Percentiles rank a stretch among this genome's conserved stretches.
These are phyloP conservation scores for Lepidium aucheri DNA, from an alignment of 345 rosid species.

Conservation along the genomic window DNA sequence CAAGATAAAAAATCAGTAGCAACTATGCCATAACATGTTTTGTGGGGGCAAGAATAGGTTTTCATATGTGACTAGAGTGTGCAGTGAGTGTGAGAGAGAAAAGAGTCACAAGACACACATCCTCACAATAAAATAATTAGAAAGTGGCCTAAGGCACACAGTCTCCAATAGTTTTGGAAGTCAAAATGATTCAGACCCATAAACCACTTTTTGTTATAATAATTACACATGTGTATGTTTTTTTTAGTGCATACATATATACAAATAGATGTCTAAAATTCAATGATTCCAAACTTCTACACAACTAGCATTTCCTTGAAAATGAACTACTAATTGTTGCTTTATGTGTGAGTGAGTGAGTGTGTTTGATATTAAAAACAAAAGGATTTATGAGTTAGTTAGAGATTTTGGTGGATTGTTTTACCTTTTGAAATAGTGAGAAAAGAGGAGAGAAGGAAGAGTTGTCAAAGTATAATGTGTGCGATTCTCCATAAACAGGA, in stretches of 20 bases:
- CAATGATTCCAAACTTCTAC: conserved; percentile 14
- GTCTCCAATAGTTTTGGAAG: conserved; percentile 28
- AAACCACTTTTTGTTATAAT: not conserved
- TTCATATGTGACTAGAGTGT: conserved; percentile 22
- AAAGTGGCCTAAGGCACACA: conserved; percentile 24
- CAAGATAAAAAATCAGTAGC: conserved; percentile 15
- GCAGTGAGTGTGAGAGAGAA: conserved; percentile 13
- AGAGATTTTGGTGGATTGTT: conserved; percentile 4
- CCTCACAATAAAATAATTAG: not conserved
- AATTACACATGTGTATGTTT: conserved; percentile 11
- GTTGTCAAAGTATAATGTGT: conserved; percentile 20
- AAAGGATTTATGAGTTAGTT: not conserved
- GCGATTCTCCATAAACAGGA: conserved; percentile 36
- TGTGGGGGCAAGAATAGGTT: conserved; percentile 21
- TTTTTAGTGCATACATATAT: conserved; percentile 10
- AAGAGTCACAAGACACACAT: conserved; percentile 28
- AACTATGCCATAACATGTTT: conserved; percentile 2
- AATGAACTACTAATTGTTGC: not conserved
- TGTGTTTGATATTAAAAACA: not conserved
- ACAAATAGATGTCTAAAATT: not conserved
- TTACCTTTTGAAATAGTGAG: conserved; percentile 30
- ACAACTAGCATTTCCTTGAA: conserved; percentile 17
- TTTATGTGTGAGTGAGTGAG: not conserved
- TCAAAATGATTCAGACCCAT: conserved; percentile 28
- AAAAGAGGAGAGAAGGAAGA: conserved; percentile 20